Evolutionary conservation across 2,329 filamentous ascomycete species (phyloP), one percentile per base, ranked within the genome.

Genomic region (Shiraia sp.): DNA sequence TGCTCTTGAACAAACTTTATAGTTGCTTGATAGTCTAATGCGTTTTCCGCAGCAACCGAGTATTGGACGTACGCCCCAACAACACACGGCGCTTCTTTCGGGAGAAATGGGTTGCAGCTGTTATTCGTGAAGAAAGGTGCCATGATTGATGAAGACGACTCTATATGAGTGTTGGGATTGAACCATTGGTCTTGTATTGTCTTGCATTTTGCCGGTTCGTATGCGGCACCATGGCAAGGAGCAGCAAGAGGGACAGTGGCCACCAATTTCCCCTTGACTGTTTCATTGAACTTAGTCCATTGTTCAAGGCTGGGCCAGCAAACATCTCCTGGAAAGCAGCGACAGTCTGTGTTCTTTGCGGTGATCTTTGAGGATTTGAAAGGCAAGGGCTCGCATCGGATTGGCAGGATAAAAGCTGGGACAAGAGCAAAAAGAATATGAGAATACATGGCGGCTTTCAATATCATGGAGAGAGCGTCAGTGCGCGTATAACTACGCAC

Each of bases 61-160:
- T 56, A 62, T 17, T 41, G 38, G 5, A 56, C 55, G 26, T 55
- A 59, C 17, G 53, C 54, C 16, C 57, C 58, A n/a, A 59, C 39
- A 22, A 47, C 41, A 35, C 58, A 61, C 3, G 54, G 48, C 12
- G 37, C 33, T 13, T 51, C 45, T 34, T 31, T 35, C 6, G 49
- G 47, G 5, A 45, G 42, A 14, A 57, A 60, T 2, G 58, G 56
- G 30, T 59, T 50, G 15, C 58, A 61, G 27, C 51, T 57, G 24
- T 53, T 49, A 34, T 60, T 59, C 6, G 55, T 47, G 14, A 60
- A 61, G 38, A 55, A 49, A 2, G 53, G 45, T 14, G 52, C 51
- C 57, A 59, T 59, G 8, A 57, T 47, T 6, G 57, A 61, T 9
- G 56, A 59, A 6, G 56, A 55, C 9, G 54, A 54, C 10, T 51